Evolutionary conservation across 176 grass and related monocot species (phyloP).

Genomic region (Dactylis glomerata): DNA sequence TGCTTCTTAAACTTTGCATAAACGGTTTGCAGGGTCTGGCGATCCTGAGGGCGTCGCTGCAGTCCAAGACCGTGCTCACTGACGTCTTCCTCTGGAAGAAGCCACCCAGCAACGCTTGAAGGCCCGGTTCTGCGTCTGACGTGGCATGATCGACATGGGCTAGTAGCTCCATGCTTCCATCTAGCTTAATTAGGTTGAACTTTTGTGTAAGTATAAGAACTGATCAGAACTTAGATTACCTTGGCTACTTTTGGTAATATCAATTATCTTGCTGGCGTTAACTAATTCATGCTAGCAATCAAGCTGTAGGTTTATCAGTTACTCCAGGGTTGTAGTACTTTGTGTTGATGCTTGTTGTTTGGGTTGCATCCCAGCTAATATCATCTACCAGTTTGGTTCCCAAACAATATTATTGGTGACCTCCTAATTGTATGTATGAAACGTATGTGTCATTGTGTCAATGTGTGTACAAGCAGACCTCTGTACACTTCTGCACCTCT

Average conservation of each 20-base stretch:
- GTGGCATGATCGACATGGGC: not conserved
- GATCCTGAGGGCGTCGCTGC: not conserved
- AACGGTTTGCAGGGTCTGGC: not conserved
- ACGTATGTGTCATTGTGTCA: too few species aligned
- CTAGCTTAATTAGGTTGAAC: not conserved
- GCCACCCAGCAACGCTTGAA: not conserved
- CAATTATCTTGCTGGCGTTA: not conserved
- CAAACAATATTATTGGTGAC: too few species aligned
- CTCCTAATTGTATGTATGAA: too few species aligned
- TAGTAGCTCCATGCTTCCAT: not conserved
- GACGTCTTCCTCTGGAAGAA: not conserved
- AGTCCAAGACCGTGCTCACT: conserved; percentile 2
- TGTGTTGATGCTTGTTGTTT: not conserved
- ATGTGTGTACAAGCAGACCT: too few species aligned
- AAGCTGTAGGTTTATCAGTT: not conserved
- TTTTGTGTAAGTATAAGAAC: not conserved
- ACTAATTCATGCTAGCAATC: not conserved
- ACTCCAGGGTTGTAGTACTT: not conserved
- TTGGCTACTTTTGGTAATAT: not conserved
- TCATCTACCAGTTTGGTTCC: too few species aligned
- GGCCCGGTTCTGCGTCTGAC: not conserved
- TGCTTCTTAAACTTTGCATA: too few species aligned
- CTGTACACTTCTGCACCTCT: too few species aligned
- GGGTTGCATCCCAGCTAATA: not conserved
- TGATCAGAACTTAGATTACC: not conserved